Evolutionary conservation across 768 basidiomycete species (phyloP), one percentile per base, ranked within the genome.

Genomic region (Boletus patriciae): DNA sequence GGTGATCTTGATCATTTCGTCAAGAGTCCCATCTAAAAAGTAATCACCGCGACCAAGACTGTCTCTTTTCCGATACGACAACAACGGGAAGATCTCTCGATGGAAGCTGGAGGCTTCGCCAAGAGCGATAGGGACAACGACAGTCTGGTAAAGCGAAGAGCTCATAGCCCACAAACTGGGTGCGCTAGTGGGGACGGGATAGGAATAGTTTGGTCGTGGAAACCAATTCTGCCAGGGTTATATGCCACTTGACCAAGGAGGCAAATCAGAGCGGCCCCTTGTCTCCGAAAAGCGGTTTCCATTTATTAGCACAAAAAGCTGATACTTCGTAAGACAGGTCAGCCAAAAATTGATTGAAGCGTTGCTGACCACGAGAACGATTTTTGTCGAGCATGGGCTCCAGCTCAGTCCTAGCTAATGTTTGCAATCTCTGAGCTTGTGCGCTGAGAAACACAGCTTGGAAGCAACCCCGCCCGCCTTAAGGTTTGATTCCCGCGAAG

Each of bases 21-120:
- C 34, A 34, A 34, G 34, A 15, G 34, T 62, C 2, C 53, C 55
- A 11, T 65, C 53, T 11, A 65, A 60, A 41, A n/a, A 49, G 6
- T 53, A 9, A 4, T 57, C 44, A 9, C 46, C 41, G 1, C 43
- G 33, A 2, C 25, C 29, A 29, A 64, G 25, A 0, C 15, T 34
- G 15, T 27, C 41, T 43, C n/a, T 55, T 19, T 38, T 45, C 16
- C 2, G 23, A 45, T 31, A 50, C 19, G 34, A 43, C 19, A 19
- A 44, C 9, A 58, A n/a, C 16, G 63, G 62, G 18, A 58, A 64
- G 8, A 64, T 36, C 0, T 12, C 3, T 19, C 16, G 44, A 13
- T 65, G 23, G 25, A 53, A 61, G 33, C 13, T 8, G 4, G 55
- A 48, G 3, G 54, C 53, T 6, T 21, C 8, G 1, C 63, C 63